Evolutionary conservation across 352 stramenopile species (phyloP), one percentile per base, ranked within the genome.

Genomic region (Globisporangium lucens): DNA sequence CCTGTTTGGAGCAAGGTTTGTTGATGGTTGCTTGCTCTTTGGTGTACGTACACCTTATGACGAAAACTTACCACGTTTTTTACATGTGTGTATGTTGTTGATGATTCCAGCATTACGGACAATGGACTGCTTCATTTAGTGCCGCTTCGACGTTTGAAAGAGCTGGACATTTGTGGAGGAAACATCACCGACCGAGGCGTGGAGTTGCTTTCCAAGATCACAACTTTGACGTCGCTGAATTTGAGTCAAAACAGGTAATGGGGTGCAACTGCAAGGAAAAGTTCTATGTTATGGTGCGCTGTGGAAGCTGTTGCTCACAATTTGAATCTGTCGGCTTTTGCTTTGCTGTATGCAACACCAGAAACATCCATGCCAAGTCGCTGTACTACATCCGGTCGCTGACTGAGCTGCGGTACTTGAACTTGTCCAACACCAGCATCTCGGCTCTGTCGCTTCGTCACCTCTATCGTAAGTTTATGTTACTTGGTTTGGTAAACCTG

Each of bases 351-450:
- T 49, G 4, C 24, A 33, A 33, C 30, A n/a, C 27, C 65, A 94
- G 85, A 77, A 84, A 89, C 67, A 90, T 94, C 49, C 79, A 82
- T 15, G 71, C 77, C 63, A 91, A 90, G 72, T 89, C 78, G 15
- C 60, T 92, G 22, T 79, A 82, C 63, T 77, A 77, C 68, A 72
- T 94, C 4, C 82, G 77, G 33, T 74, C 80, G 33, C 71, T 94
- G 30, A 86, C 80, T 17, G 53, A 79, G 61, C 66, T 94, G 22
- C 81, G 77, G 61, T 82, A 76, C 41, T 70, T 94, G 63, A 94
- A 94, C 69, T 73, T 94, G 57, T 93, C 84, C 8, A 89, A 91
- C 68, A 94, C 86, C 8, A 76, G 73, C 33, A 85, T 94, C 24
- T 87, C 82, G 0, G 79, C 77, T 12, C 68, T 83, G 22, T 94